phyloP scores from a whole-genome alignment of 495 filamentous ascomycete genomes.

The Pyronema domesticum region DNA sequence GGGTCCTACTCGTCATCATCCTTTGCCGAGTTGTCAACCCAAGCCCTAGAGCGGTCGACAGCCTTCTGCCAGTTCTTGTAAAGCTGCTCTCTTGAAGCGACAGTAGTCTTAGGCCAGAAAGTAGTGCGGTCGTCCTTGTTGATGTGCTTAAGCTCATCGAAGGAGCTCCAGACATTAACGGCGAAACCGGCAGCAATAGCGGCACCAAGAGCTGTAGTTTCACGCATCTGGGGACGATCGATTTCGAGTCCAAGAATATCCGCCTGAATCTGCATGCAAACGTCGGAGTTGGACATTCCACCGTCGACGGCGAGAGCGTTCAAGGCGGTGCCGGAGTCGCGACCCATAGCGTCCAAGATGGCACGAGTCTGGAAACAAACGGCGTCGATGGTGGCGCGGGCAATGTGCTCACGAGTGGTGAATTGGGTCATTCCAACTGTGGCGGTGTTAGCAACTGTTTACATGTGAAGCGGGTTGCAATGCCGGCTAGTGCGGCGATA shows the following conservation, averaged over 20 bases:
- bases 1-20: slow-evolving; percentile 22
- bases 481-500: slow-evolving; percentile 4
- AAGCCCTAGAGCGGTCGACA: slow-evolving; percentile 79
- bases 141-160: slow-evolving; percentile 62
- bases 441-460: background rate
- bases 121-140: slow-evolving; percentile 56
- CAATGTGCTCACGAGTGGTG: slow-evolving; percentile 78
- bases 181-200: slow-evolving; percentile 88
- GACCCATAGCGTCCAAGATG: slow-evolving; percentile 87
- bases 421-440: slow-evolving; percentile 77
- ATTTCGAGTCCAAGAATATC: slow-evolving; percentile 72
- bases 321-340: slow-evolving; percentile 65
- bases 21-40: slow-evolving; percentile 40
- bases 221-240: slow-evolving; percentile 76
- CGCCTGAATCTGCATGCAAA: slow-evolving; percentile 94
- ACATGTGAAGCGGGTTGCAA: no score
- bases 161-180: slow-evolving; percentile 60
- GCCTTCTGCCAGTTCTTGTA: slow-evolving; percentile 71
- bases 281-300: slow-evolving; percentile 82
- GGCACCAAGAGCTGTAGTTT: slow-evolving; percentile 85
- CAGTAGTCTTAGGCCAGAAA: slow-evolving; percentile 49
- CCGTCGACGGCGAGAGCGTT: slow-evolving; percentile 73
- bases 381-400: slow-evolving; percentile 83
- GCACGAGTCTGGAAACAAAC: slow-evolving; percentile 92
- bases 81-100: slow-evolving; percentile 44